These are phyloP conservation scores for Hymenoscyphus fraxineus DNA, from an alignment of 2,329 filamentous ascomycete genomes.

Conservation along the genomic window DNA sequence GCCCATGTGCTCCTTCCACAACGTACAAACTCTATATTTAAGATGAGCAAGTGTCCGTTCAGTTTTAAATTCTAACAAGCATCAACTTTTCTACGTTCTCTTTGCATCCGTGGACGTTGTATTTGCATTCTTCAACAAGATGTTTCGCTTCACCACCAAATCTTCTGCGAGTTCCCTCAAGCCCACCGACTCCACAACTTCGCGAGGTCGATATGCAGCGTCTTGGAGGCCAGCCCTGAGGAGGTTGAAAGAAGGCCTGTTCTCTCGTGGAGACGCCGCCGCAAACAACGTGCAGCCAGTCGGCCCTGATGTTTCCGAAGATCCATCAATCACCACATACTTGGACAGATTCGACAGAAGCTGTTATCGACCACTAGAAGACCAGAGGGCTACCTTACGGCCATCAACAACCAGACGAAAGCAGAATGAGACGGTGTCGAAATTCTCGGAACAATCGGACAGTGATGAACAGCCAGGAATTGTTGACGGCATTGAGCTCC, in stretches of 20 bases:
- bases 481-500: not conserved
- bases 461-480: not conserved
- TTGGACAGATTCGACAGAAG: constrained; percentile 2
- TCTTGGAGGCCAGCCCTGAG: constrained; percentile 16
- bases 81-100: not conserved
- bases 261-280: constrained; percentile 4
- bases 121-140: not conserved
- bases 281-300: not conserved
- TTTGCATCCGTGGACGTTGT: not conserved
- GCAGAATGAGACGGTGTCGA: not conserved
- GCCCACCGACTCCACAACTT: not conserved
- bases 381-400: not conserved
- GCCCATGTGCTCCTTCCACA: not conserved
- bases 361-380: constrained; percentile 6
- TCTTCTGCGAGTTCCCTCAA: constrained; percentile 6
- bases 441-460: not conserved
- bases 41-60: not conserved
- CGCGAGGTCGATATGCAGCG: not conserved
- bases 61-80: not conserved
- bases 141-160: constrained; percentile 15
- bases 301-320: not conserved
- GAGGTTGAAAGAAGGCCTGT: constrained; percentile 14
- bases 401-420: not conserved
- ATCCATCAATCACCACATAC: not conserved
- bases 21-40: not conserved